Base-by-base conservation (phyloP, 2,329 filamentous ascomycete genomes). In the Rutstroemia sp. region DNA sequence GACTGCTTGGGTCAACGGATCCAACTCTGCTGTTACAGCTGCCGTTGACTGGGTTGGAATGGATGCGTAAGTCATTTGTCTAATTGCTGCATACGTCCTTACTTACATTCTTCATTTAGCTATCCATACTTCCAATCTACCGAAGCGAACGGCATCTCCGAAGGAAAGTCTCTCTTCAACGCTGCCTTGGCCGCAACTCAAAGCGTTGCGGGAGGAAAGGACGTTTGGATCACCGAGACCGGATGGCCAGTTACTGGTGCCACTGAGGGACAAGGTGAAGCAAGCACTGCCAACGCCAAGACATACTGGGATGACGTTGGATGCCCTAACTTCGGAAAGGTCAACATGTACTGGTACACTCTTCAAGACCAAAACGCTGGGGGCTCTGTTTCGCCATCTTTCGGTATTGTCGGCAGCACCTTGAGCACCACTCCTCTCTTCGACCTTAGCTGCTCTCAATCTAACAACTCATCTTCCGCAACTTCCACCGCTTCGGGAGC, bases 211-310 rank as follows among this genome's bases (percentile, higher is more conserved):
- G 75, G 78, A 38, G 81, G 80, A 68, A 92, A 91, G 78, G 76
- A 81, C 17, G 80, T 95, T 64, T 94, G 88, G 88, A 80, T 95
- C 60, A 94, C 90, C 27, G 90, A 95, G 78, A 94, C 89, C 16
- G 91, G 91, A 62, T 94, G 88, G 83, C 90, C 91, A 49, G 83
- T 91, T 53, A 83, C 78, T 65, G 91, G 90, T 56, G 73, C 80
- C 61, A 78, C 74, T 1, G 73, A 79, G 60, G 84, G 83, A 63
- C 69, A 80, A 49, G 88, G 82, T 42, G 78, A 86, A 9, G 77
- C 91, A 5, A 84, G 76, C 38, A 60, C 74, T 34, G 74, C 78
- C 53, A 92, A 92, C 68, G 89, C 91, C 45, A 78, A 88, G 75
- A 79, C 72, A n/a, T 96, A 83, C 79, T 95, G 89, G 87, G 78